Conservation (phyloP, 495 filamentous ascomycete species). For the Podospora conica region DNA sequence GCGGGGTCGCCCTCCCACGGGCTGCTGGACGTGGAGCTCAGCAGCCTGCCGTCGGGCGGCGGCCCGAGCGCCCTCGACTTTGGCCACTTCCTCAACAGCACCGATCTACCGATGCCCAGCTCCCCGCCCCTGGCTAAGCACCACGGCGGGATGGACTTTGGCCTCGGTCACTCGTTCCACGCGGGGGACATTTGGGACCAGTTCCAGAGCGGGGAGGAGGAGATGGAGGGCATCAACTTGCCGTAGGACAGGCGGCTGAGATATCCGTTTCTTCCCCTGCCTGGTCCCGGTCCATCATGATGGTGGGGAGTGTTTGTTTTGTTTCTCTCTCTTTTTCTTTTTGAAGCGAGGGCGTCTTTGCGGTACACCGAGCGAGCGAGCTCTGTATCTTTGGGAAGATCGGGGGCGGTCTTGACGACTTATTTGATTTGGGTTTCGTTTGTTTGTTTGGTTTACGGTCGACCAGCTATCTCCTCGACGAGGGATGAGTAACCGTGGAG, state of each 20-base stretch:
- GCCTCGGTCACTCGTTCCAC: slow-evolving; percentile 13
- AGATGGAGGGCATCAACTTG: slow-evolving; percentile 5
- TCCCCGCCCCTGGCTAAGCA: slow-evolving; percentile 39
- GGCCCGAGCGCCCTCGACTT: slow-evolving; percentile 33
- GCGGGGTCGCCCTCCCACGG: slow-evolving; percentile 32
- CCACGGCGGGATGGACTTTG: slow-evolving; percentile 16
- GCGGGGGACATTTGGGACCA: slow-evolving; percentile 16
- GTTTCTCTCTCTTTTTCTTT: neutral
- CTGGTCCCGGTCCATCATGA: neutral
- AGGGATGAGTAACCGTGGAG: neutral
- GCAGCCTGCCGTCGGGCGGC: slow-evolving; percentile 21
- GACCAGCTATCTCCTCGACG: neutral
- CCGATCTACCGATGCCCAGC: slow-evolving; percentile 48
- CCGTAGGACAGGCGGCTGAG: neutral
- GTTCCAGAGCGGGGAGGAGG: neutral
- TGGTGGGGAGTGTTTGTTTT: neutral
- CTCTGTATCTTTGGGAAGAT: neutral
- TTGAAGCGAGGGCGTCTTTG: neutral
- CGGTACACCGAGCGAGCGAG: neutral
- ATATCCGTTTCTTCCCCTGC: neutral
- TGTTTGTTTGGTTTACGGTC: neutral
- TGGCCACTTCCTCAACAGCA: slow-evolving; percentile 37
- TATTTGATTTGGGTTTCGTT: neutral
- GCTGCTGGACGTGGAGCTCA: slow-evolving; percentile 32
- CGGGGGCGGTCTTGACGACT: neutral